phyloP scores from a whole-genome alignment of 169 alveolate species.

The Cyclospora cayetanensis region DNA sequence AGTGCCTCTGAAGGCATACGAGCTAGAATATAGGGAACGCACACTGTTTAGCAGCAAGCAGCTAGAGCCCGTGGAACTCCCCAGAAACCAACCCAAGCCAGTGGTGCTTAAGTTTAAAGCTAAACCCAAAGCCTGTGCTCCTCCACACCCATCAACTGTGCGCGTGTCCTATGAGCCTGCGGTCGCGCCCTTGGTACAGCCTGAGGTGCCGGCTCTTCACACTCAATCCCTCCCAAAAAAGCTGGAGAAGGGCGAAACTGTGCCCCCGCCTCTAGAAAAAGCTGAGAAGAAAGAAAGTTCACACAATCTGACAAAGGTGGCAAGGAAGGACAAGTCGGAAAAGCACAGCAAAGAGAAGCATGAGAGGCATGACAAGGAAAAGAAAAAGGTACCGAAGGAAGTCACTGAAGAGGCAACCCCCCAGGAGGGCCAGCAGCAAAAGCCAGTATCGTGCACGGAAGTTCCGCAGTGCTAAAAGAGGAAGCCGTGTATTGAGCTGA shows the following conservation, averaged over 20 bases:
- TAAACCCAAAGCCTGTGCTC: conserved; percentile 32
- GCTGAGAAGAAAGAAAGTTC: background rate
- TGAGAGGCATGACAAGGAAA: conserved; percentile 17
- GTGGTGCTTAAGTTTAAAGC: conserved; percentile 6
- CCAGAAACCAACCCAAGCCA: conserved; percentile 2
- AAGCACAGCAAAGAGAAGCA: background rate
- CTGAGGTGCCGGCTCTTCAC: too few relatives aligned
- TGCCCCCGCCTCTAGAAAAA: background rate
- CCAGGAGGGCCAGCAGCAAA: too few relatives aligned
- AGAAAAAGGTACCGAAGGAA: background rate
- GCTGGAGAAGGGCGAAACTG: too few relatives aligned
- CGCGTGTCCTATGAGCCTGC: conserved; percentile 23
- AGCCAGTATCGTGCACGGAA: too few relatives aligned
- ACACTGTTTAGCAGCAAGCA: background rate
- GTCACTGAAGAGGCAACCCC: background rate
- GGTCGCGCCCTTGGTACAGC: conserved; percentile 3
- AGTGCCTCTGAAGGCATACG: conserved; percentile 28
- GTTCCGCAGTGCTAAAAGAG: too few relatives aligned
- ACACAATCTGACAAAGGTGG: background rate
- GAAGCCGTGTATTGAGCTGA: too few relatives aligned
- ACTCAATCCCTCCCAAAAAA: too few relatives aligned
- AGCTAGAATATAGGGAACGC: conserved; percentile 40
- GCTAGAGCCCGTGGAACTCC: conserved; percentile 26
- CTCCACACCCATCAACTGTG: conserved; percentile 48
- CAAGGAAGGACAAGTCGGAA: conserved; percentile 13